These are phyloP conservation scores for Anacardium occidentale DNA, from an alignment of 345 rosid genomes.

Conservation along the genomic window DNA sequence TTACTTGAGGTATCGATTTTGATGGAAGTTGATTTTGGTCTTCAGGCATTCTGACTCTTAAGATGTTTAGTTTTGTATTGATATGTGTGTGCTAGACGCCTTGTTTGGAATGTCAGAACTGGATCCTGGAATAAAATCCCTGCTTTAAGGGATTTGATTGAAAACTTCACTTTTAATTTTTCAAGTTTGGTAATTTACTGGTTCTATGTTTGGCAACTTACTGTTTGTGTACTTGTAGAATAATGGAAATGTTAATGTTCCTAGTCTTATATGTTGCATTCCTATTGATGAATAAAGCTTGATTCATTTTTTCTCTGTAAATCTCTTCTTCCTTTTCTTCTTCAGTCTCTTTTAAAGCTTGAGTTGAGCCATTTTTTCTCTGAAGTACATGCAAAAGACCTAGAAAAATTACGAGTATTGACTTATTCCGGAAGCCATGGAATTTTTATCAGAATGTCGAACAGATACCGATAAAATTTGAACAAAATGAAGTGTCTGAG, in stretches of 20 bases:
- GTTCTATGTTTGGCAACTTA: no score
- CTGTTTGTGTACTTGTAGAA: no score
- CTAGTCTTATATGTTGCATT: no score
- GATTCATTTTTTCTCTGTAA: no score
- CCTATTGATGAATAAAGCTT: no score
- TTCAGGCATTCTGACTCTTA: not conserved
- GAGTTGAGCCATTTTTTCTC: constrained; percentile 21
- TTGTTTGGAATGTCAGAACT: no score
- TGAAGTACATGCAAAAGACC: not conserved
- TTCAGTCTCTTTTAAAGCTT: constrained; percentile 1
- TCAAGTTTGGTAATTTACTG: no score
- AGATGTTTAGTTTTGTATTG: not conserved
- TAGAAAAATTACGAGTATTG: not conserved
- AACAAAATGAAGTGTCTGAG: not conserved
- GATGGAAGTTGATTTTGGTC: not conserved
- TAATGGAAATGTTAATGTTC: no score
- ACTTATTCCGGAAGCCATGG: not conserved
- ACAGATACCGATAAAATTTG: not conserved
- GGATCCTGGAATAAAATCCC: no score
- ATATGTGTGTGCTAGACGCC: not conserved
- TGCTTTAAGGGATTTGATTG: no score
- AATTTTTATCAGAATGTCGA: not conserved
- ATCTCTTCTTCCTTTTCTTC: constrained; percentile 15
- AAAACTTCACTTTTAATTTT: no score
- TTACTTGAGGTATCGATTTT: constrained; percentile 47